Evolutionary conservation across 352 stramenopile species (phyloP).

Genomic region (Phytophthora pini): DNA sequence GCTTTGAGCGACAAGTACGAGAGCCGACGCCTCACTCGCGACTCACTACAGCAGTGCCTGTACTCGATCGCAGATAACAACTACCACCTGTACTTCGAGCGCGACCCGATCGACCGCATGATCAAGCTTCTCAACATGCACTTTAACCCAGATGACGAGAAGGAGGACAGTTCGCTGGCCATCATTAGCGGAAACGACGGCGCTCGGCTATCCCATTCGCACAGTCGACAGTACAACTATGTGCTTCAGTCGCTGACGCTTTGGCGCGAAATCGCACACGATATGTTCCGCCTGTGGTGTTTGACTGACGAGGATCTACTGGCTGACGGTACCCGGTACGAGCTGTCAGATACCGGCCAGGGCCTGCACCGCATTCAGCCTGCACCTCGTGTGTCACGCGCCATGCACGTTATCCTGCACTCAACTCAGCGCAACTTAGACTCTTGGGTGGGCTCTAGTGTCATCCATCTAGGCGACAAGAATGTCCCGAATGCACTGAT

Average conservation of each 20-base stretch:
- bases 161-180: conserved; percentile 87
- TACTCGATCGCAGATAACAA: conserved; percentile 98
- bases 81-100: conserved; percentile 97
- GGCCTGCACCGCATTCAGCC: conserved; percentile 95
- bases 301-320: conserved; percentile 95
- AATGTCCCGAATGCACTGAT: conserved; percentile 98
- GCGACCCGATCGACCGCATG: conserved; percentile 96
- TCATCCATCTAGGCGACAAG: conserved; percentile 98
- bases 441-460: conserved; percentile 93
- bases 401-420: conserved; percentile 95
- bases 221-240: conserved; percentile 96
- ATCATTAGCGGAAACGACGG: conserved; percentile 94
- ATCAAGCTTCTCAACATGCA: conserved; percentile 89
- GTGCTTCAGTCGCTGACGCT: conserved; percentile 96
- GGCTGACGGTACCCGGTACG: conserved; percentile 74
- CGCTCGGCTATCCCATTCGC: conserved; percentile 94
- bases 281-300: conserved; percentile 98
- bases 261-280: conserved; percentile 96
- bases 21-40: conserved; percentile 53
- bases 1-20: conserved; percentile 85
- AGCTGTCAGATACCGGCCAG: conserved; percentile 95
- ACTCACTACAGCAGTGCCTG: conserved; percentile 94
- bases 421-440: conserved; percentile 76
- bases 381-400: conserved; percentile 92
- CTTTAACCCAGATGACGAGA: conserved; percentile 85